Percentiles rank a stretch among this genome's conserved stretches.
phyloP scores from a whole-genome alignment of 345 rosid species.

The Salix brachista region DNA sequence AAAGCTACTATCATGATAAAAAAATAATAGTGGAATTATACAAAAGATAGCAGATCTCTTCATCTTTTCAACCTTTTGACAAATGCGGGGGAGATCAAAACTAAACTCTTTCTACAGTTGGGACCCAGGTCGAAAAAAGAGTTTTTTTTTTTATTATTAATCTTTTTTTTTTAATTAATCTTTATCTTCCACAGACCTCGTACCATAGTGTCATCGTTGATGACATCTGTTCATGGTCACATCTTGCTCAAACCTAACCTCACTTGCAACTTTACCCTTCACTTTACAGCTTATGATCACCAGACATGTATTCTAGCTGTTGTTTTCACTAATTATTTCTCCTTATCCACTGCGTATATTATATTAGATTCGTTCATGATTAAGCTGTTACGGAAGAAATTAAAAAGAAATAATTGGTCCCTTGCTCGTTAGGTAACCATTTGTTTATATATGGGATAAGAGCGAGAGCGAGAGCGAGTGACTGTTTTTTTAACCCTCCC shows the following conservation, averaged over 20 bases:
- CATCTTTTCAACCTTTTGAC: background rate
- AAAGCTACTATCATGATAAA: background rate
- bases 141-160: background rate
- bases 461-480: background rate
- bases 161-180: background rate
- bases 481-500: background rate
- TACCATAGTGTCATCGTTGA: background rate
- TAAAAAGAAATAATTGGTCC: background rate
- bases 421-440: background rate
- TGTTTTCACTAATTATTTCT: slow-evolving; percentile 12
- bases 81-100: background rate
- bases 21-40: background rate
- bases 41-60: background rate
- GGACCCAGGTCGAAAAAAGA: background rate
- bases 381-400: background rate
- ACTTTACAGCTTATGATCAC: slow-evolving; percentile 16
- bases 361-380: background rate
- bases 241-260: slow-evolving; percentile 15
- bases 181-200: slow-evolving; percentile 15
- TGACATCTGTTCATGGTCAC: background rate
- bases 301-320: slow-evolving; percentile 6
- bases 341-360: background rate
- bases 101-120: background rate
- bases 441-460: background rate
- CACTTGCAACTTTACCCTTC: background rate